Conservation (phyloP, 768 basidiomycete genomes). For the Erythrobasidium yunnanense region DNA sequence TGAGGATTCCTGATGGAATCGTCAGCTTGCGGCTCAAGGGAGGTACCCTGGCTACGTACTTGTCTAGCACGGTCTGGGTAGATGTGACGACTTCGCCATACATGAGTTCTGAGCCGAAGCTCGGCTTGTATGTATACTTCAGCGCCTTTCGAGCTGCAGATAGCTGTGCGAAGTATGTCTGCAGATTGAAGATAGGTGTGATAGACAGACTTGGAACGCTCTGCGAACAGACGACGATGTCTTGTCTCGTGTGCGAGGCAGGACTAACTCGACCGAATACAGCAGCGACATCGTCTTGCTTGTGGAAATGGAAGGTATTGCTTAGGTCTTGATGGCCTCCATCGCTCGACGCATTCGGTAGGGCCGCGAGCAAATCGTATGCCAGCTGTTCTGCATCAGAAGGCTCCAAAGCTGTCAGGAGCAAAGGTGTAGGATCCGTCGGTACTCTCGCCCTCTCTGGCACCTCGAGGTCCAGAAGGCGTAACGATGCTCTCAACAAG, state of each 20-base stretch:
- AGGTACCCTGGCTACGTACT: constrained; percentile 48
- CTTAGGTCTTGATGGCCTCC: neutral
- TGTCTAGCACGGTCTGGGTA: constrained; percentile 88
- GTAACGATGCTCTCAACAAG: constrained; percentile 43
- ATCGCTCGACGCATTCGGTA: neutral
- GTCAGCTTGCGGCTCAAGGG: constrained; percentile 1
- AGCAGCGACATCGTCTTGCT: neutral
- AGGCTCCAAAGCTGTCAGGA: constrained; percentile 23
- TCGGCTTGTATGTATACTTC: neutral
- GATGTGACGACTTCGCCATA: constrained; percentile 86
- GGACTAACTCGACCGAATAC: constrained; percentile 42
- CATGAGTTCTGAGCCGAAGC: constrained; percentile 44
- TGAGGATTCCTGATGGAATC: neutral
- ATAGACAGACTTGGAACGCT: constrained; percentile 41
- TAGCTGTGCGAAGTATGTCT: constrained; percentile 48
- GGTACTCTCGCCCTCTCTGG: constrained; percentile 40
- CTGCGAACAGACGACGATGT: constrained; percentile 38
- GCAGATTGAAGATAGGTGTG: constrained; percentile 65
- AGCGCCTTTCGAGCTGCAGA: neutral
- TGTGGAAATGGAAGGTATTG: constrained; percentile 1
- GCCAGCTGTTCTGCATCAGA: neutral
- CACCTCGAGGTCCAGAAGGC: constrained; percentile 45
- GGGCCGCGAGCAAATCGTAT: neutral
- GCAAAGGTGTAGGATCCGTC: constrained; percentile 20
- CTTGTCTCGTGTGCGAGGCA: constrained; percentile 35